Evolutionary conservation across 129 eudicot species (phyloP).

Genomic region (Artemisia annua): DNA sequence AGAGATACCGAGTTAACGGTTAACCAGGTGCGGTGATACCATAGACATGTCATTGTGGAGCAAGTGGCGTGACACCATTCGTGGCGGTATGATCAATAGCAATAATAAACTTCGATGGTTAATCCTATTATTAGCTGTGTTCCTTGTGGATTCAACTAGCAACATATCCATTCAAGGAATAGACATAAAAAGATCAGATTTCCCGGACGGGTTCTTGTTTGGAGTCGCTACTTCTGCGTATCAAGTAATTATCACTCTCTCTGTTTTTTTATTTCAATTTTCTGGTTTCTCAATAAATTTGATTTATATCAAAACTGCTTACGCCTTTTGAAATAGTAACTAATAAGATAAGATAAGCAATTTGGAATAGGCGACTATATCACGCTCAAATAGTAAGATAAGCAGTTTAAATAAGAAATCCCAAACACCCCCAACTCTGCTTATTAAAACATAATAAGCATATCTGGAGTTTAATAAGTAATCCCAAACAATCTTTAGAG

Average conservation of each 20-base stretch:
- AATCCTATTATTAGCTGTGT: conserved; percentile 8
- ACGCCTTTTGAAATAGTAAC: too few species aligned
- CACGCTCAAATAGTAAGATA: too few species aligned
- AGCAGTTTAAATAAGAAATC: too few species aligned
- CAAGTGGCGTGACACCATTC: background rate
- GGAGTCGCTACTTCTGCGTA: conserved; percentile 69
- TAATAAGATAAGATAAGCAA: too few species aligned
- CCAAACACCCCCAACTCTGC: too few species aligned
- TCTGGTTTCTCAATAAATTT: background rate
- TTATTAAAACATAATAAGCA: too few species aligned
- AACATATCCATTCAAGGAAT: conserved; percentile 11
- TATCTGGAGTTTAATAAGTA: too few species aligned
- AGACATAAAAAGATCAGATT: conserved; percentile 46
- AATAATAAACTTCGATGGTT: conserved; percentile 13
- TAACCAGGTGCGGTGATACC: background rate
- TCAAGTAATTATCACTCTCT: conserved; percentile 39
- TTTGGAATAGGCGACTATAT: too few species aligned
- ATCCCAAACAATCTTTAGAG: too few species aligned
- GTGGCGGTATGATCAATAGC: background rate
- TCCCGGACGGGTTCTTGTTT: conserved; percentile 64
- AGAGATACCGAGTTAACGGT: background rate
- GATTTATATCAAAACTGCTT: background rate
- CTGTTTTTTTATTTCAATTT: background rate
- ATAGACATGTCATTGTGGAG: conserved; percentile 11
- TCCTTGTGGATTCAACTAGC: conserved; percentile 4